Base-by-base conservation (phyloP, 2,329 filamentous ascomycete genomes). In the Fusarium drepaniforme region DNA sequence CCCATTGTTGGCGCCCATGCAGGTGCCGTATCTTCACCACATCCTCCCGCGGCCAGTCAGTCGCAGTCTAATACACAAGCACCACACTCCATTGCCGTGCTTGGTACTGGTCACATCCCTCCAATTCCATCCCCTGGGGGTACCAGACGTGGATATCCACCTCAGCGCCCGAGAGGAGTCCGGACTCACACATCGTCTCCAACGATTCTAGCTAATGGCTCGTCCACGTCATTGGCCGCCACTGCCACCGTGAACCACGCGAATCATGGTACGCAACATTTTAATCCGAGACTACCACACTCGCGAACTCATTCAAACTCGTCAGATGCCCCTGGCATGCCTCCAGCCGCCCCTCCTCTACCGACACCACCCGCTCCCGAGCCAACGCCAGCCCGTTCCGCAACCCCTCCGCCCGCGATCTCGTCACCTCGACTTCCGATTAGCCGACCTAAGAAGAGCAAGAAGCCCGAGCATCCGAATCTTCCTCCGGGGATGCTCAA, bases 131-230 rank as follows among this genome's bases (percentile, higher is more conserved):
- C 96, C 0, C 96, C 96, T 2, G 94, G 95, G n/a, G 89, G 88
- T 68, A 87, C 88, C 33, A 86, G 90, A 64, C 88, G 91, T 68
- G 85, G 86, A 59, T 87, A 90, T 71, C 87, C 91, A 66, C 85
- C 88, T 13, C 85, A 88, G 23, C 86, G 91, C 62, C 92, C 93
- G 11, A 89, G 91, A 73, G 86, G 92, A 66, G 87, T 86, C 49
- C 89, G 94, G 66, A 92, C 94, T 79, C 92, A 95, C 79, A 97
- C 96, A 0, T 92, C 94, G 28, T 97, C 95, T 3, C 95, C 96
- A 1, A 96, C 93, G 0, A 87, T 93, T 37, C 81, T 94, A 49
- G 83, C 87, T 63, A 87, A 88, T 67, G 80, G 83, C 61, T 81
- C 86, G 23, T 77, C 84, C 44, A 81, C 86, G 62, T 76, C 79